Evolutionary conservation across 1,284 basidiomycete genomes (phyloP), one percentile per base, ranked within the genome.

Genomic region (Cryptococcus sp.): DNA sequence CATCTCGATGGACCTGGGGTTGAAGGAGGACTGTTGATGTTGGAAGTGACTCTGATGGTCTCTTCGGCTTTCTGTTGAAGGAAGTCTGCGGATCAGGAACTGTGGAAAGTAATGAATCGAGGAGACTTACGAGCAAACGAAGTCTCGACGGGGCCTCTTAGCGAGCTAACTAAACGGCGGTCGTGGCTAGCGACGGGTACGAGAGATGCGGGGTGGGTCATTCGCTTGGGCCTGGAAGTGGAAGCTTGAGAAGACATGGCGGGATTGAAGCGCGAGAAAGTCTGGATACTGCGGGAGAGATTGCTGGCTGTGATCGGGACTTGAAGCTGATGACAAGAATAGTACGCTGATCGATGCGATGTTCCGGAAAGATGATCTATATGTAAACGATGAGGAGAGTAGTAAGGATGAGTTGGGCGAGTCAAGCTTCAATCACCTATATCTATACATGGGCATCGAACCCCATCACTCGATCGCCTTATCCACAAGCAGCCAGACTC

Each of bases 181-280:
- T 86, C 82, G 76, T 91, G 89, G 50, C 77, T 69, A 40, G 79
- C 78, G 50, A 79, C 74, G 53, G 84, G 82, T 52, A 87, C 67
- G 60, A 90, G 84, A 34, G 87, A 89, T 42, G 83, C 83, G 28
- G 74, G 73, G 62, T 75, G 71, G 52, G 57, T 63, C 28, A 28
- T 28, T 28, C 28, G 28, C 28, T 28, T 45, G 69, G 69, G 53
- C 69, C 61, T 49, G 62, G 59, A 19, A 53, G 34, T 45, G 46
- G 50, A 28, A 46, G 49, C n/a, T 44, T 52, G 43, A 31, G 54
- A 45, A 18, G 46, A 48, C 46, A 48, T 48, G 46, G 46, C 48
- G 4, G 28, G n/a, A n/a, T n/a, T n/a, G n/a, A n/a, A n/a, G n/a
- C n/a, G n/a, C n/a, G n/a, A n/a, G n/a, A n/a, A n/a, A n/a, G n/a